Percentiles rank a stretch among this genome's conserved stretches.
These are phyloP conservation scores for Spatholobus suberectus DNA, from an alignment of 306 rosid species.

Conservation along the genomic window DNA sequence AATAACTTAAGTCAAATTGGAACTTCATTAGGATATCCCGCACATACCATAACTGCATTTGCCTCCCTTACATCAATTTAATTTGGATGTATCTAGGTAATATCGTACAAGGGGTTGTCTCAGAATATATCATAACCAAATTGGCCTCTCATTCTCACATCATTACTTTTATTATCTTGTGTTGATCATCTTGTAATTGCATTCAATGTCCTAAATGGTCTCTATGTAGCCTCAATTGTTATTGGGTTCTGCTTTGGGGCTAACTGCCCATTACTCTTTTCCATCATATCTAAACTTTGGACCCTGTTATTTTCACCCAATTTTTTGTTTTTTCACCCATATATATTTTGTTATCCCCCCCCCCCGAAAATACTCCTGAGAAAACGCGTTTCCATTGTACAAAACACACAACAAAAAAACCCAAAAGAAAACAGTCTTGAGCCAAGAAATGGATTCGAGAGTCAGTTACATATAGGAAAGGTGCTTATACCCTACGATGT, in stretches of 20 bases:
- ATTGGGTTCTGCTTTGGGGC: conserved; percentile 84
- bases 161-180: conserved; percentile 52
- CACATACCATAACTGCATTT: conserved; percentile 50
- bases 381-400: too few species aligned
- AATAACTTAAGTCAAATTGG: conserved; percentile 72
- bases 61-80: conserved; percentile 59
- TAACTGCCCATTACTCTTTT: conserved; percentile 69
- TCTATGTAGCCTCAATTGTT: conserved; percentile 61
- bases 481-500: too few species aligned
- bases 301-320: too few species aligned
- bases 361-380: too few species aligned
- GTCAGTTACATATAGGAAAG: too few species aligned
- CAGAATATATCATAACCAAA: conserved; percentile 47
- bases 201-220: conserved; percentile 52
- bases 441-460: too few species aligned
- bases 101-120: conserved; percentile 47
- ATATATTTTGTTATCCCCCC: too few species aligned
- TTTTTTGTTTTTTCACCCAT: too few species aligned
- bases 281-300: conserved; percentile 79
- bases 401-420: too few species aligned
- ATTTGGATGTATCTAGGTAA: conserved; percentile 64
- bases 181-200: conserved; percentile 59
- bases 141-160: conserved; percentile 57
- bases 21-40: conserved; percentile 53
- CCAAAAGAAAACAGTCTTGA: too few species aligned